Evolutionary conservation across 1,139 yeast species (phyloP), one percentile per base, ranked within the genome.

Genomic region (Scheffersomyces segobiensis): DNA sequence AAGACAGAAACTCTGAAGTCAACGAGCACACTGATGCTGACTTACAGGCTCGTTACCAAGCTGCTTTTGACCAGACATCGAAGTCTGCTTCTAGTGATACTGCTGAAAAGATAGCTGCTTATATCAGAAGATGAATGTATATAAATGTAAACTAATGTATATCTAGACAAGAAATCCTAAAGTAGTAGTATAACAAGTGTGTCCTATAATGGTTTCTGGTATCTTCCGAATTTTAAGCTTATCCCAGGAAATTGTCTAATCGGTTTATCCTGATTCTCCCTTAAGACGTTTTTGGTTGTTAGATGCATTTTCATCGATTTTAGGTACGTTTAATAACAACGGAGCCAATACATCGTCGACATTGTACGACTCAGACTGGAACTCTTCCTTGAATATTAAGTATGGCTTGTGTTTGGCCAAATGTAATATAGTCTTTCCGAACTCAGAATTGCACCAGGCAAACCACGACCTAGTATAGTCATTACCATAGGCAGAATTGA

Each of bases 361-460:
- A 54, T 71, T 68, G 61, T 78, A 80, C 1, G 76, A 68, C 7
- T 53, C 58, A 12, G 59, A 26, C 2, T 68, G 62, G 62, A 62
- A 80, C 59, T 78, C 79, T 2, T 76, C 71, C 55, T 82, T 84
- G 68, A 89, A 88, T 18, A 91, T 82, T 64, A 91, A 75, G 67
- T 89, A 85, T 0, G 97, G 97, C 68, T 89, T 91, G 52, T 90
- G 76, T 58, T 81, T 76, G 0, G 96, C 95, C 63, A 92, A 76
- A 67, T 91, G 87, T 55, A 92, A 70, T 10, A 92, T 87, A 0
- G 97, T 89, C 71, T 89, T 90, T 12, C 95, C 97, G 73, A 92
- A 91, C 71, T 92, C 97, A 0, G 96, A 87, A 69, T 92, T 93
- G 66, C 97, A 91, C 97, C 97, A 93, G 3, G 97, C 90, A 75